Evolutionary conservation across 306 rosid species (phyloP).

Genomic region (Citrullus colocynthis): DNA sequence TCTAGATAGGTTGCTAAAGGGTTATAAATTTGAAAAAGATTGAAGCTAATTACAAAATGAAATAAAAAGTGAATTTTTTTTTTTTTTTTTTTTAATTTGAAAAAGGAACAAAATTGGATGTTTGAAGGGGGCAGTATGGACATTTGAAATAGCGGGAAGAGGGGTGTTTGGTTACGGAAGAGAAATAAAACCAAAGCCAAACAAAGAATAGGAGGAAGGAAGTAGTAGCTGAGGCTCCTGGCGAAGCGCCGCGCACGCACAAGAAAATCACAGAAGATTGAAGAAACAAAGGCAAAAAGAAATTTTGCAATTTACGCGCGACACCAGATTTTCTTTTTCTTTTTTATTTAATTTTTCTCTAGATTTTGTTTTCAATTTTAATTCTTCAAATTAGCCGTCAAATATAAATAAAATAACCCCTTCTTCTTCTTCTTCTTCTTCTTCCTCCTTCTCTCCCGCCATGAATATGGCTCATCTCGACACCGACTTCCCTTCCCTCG

Average conservation of each 20-base stretch:
- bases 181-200: not conserved
- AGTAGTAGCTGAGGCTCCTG: not conserved
- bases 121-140: not conserved
- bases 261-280: not conserved
- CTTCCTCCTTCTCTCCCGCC: slow-evolving; percentile 48
- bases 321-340: not conserved
- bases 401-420: slow-evolving; percentile 8
- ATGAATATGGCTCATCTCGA: slow-evolving; percentile 58
- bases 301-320: not conserved
- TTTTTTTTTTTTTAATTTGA: too few species aligned
- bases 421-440: slow-evolving; percentile 11
- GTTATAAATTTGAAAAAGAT: too few species aligned
- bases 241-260: not conserved
- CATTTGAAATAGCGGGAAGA: not conserved
- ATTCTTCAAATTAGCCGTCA: not conserved
- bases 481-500: slow-evolving; percentile 24
- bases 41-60: too few species aligned
- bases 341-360: not conserved
- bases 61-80: too few species aligned
- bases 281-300: not conserved
- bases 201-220: not conserved
- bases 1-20: too few species aligned
- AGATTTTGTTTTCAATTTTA: not conserved
- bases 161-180: not conserved
- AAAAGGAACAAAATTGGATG: too few species aligned